Evolutionary conservation across 164 flowering plant genomes (phyloP).

Genomic region (Dillenia suffruticosa): DNA sequence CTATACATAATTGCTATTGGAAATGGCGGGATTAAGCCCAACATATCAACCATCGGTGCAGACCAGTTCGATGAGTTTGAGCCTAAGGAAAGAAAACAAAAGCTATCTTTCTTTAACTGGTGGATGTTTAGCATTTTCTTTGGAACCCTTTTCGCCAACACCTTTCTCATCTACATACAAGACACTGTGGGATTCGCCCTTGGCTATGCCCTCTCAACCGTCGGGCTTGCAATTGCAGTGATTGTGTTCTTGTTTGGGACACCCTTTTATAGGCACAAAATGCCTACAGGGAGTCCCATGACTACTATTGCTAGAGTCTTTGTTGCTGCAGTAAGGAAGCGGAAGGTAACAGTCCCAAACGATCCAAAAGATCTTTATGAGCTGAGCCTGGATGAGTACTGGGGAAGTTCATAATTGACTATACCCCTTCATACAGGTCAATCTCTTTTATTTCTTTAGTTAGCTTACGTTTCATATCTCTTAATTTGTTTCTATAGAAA

Average conservation of each 20-base stretch:
- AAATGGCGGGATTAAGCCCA: slow-evolving; percentile 69
- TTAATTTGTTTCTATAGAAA: neutral
- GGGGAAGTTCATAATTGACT: slow-evolving; percentile 32
- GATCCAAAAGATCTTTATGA: slow-evolving; percentile 54
- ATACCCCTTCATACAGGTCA: slow-evolving; percentile 49
- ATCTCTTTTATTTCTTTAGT: slow-evolving; percentile 2
- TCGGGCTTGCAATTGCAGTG: slow-evolving; percentile 35
- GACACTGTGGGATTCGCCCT: slow-evolving; percentile 49
- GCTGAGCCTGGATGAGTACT: slow-evolving; percentile 35
- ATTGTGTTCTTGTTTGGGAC: slow-evolving; percentile 42
- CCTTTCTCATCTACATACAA: slow-evolving; percentile 52
- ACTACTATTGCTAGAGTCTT: slow-evolving; percentile 37
- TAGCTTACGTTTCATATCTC: neutral
- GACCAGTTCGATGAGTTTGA: slow-evolving; percentile 64
- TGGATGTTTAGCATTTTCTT: slow-evolving; percentile 57
- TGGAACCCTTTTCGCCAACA: slow-evolving; percentile 56
- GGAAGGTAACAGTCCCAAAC: slow-evolving; percentile 27
- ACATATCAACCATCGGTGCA: slow-evolving; percentile 66
- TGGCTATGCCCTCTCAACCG: slow-evolving; percentile 47
- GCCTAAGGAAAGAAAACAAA: slow-evolving; percentile 45
- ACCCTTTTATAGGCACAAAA: slow-evolving; percentile 44
- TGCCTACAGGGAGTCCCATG: slow-evolving; percentile 53
- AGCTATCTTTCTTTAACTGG: slow-evolving; percentile 68
- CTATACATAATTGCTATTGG: slow-evolving; percentile 51
- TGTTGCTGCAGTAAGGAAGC: slow-evolving; percentile 44